Evolutionary conservation across 352 stramenopile genomes (phyloP).

Genomic region (Globisporangium yorkense): DNA sequence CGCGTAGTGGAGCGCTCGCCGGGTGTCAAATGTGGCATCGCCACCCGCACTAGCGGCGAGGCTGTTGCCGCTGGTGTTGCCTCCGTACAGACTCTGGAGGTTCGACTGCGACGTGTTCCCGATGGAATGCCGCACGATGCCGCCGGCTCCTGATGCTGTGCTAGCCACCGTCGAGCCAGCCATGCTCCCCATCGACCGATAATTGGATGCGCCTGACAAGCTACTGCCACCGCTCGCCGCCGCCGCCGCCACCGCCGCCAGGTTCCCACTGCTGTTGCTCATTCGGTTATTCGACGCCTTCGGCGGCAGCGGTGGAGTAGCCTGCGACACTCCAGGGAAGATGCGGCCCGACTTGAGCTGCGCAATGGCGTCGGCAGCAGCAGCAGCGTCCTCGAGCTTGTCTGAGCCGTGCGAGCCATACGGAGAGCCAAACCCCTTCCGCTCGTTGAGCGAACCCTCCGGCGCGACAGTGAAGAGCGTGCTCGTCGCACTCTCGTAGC

Average conservation of each 20-base stretch:
- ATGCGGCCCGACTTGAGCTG: slow-evolving; percentile 2
- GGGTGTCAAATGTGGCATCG: slow-evolving; percentile 5
- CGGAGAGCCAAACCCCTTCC: slow-evolving; percentile 7
- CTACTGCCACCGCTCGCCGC: not conserved
- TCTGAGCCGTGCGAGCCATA: slow-evolving; percentile 17
- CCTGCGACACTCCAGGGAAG: slow-evolving; percentile 3
- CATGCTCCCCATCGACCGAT: slow-evolving; percentile 12
- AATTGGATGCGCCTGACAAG: slow-evolving; percentile 6
- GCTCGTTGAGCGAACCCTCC: not conserved
- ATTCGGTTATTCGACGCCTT: not conserved
- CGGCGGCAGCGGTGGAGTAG: slow-evolving; percentile 12
- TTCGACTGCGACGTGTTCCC: slow-evolving; percentile 14
- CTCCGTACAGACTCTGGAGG: slow-evolving; percentile 12
- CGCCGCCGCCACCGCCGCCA: slow-evolving; percentile 1
- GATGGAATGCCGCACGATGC: slow-evolving; percentile 11
- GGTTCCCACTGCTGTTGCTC: slow-evolving; percentile 16
- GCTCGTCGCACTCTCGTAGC: slow-evolving; percentile 49
- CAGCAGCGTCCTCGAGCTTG: slow-evolving; percentile 6
- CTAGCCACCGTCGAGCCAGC: not conserved
- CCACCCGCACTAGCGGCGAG: not conserved
- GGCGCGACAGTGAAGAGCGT: slow-evolving; percentile 64
- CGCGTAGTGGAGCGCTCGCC: slow-evolving; percentile 13
- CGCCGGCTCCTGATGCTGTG: not conserved
- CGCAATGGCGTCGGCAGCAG: not conserved
- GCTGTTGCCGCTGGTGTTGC: slow-evolving; percentile 10